Evolutionary conservation across 73 alveolate species (phyloP).

Genomic region (Paramecium sonneborni): DNA sequence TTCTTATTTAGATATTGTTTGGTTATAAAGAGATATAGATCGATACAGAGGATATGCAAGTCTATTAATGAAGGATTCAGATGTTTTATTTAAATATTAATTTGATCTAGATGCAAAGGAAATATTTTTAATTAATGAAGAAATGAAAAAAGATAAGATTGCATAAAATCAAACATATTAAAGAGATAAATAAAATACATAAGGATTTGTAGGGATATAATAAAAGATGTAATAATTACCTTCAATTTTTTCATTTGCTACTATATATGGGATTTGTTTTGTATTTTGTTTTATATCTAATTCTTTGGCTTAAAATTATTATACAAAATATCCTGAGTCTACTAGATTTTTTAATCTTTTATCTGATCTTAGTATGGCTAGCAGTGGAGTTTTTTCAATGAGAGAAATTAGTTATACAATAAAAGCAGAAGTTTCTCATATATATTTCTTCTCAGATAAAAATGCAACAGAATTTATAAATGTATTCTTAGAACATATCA

Average conservation of each 20-base stretch:
- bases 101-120: conserved; percentile 30
- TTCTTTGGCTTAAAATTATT: not conserved
- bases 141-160: not conserved
- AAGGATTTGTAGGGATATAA: not conserved
- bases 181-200: not conserved
- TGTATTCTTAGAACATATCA: not conserved
- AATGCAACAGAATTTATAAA: not conserved
- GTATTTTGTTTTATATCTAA: not conserved
- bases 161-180: not conserved
- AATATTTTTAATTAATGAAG: not conserved
- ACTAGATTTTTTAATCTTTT: conserved; percentile 9
- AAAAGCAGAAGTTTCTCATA: not conserved
- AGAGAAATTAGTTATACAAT: not conserved
- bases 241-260: not conserved
- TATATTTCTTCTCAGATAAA: not conserved
- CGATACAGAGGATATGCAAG: conserved; percentile 14
- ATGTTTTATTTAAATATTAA: conserved; percentile 39
- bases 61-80: not conserved
- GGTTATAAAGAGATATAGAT: conserved; percentile 42
- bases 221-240: not conserved
- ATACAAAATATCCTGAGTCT: conserved; percentile 24
- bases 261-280: not conserved
- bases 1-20: not conserved
- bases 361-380: conserved; percentile 39
- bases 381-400: conserved; percentile 47